Base-by-base conservation (phyloP, 108 stramenopile species). In the Cyclotella sp. region DNA sequence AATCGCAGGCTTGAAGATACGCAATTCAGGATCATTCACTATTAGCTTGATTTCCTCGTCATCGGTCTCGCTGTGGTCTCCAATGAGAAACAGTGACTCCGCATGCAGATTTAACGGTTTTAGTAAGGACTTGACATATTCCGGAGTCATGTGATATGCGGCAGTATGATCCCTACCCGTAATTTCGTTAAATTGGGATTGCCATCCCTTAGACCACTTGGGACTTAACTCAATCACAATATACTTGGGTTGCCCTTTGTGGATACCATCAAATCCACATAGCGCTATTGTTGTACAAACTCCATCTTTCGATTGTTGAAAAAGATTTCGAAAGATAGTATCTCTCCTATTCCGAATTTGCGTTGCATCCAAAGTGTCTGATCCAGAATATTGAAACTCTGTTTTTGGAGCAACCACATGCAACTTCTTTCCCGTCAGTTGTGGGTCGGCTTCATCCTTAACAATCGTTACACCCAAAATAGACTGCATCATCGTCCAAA, bases 271-370 rank as follows among this genome's bases (percentile, higher is more conserved):
- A 55, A 55, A 24, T 22, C 55, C 55, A 26, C 55, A 55, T 24
- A 55, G 24, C 1, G 22, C 8, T 12, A 55, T 55, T 12, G 55
- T 55, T 2, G 11, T 12, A 24, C 55, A 55, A 24, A 21, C 24
- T 22, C 24, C 55, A 24, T 22, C 55, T 3, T 2, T 7, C 1
- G 55, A 21, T 8, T 22, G n/a, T 55, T 22, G 19, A 12, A 55
- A 55, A 24, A 55, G 55, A 22, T 55, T 55, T 24, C 55, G 24
- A 55, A 55, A 55, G 55, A 55, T 55, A 24, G 55, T 55, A 55
- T 55, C 55, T 55, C 55, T 21, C 24, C 55, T 19, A 22, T 55
- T 55, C n/a, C 55, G 55, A 12, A 55, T n/a, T 55, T 26, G 55
- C 24, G 9, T 12, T 2, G 22, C 4, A 22, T 5, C 24, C 22